These are phyloP conservation scores for Echinochloa phyllopogon DNA, from an alignment of 176 grass and related monocot species.

Conservation along the genomic window DNA sequence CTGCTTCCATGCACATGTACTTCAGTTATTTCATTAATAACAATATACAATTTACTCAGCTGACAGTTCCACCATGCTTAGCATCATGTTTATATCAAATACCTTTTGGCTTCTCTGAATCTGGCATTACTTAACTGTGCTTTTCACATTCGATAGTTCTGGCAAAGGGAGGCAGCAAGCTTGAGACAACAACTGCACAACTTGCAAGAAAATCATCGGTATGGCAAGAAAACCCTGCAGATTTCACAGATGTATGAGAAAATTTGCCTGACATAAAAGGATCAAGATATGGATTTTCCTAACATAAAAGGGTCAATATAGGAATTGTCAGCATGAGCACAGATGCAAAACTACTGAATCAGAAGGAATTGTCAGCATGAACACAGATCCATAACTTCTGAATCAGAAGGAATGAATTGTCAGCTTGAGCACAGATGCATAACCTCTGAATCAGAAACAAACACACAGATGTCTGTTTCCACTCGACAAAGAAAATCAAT, in stretches of 20 bases:
- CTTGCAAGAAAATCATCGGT: slow-evolving; percentile 99
- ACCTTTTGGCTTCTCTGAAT: slow-evolving; percentile 32
- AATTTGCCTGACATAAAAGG: not conserved
- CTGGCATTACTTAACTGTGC: slow-evolving; percentile 40
- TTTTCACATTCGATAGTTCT: slow-evolving; percentile 70
- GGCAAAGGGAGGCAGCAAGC: slow-evolving; percentile 94
- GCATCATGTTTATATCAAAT: slow-evolving; percentile 27
- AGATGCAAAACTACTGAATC: not conserved
- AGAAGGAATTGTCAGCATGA: too few species aligned
- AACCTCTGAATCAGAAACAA: not conserved
- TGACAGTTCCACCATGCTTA: not conserved
- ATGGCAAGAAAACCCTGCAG: slow-evolving; percentile 52
- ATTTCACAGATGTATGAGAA: slow-evolving; percentile 7
- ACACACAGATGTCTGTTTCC: not conserved
- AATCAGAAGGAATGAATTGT: not conserved
- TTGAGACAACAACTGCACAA: slow-evolving; percentile 99
- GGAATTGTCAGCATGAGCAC: not conserved
- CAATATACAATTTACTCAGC: not conserved
- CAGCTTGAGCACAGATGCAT: slow-evolving; percentile 1
- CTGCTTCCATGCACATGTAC: slow-evolving; percentile 8
- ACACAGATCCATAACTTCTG: not conserved
- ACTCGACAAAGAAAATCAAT: not conserved
- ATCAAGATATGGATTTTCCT: not conserved
- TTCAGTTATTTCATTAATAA: slow-evolving; percentile 15
- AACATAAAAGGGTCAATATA: not conserved